Base-by-base conservation (phyloP, 208 protist species). In the Blastocrithidia nonstop region DNA sequence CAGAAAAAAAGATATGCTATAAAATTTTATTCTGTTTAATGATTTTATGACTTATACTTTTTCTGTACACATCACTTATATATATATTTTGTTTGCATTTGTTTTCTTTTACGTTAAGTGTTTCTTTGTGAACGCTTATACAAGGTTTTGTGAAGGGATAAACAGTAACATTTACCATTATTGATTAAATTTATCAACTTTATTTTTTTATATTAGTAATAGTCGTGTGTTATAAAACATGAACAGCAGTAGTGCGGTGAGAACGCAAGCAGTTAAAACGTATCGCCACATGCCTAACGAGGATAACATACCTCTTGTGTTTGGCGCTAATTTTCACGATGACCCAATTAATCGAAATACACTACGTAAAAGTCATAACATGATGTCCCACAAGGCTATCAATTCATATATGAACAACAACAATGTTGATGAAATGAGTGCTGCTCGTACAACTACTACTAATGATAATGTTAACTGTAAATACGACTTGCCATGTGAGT, bases 241-340 rank as follows among this genome's bases (percentile, higher is more conserved):
- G n/a, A n/a, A n/a, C n/a, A n/a, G n/a, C n/a, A n/a, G n/a, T n/a
- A n/a, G n/a, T n/a, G n/a, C n/a, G n/a, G n/a, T n/a, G n/a, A n/a
- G n/a, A n/a, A n/a, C n/a, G n/a, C n/a, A n/a, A n/a, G 57, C 65
- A 15, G 59, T 57, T 23, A 86, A 85, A 40, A 37, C 20, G 9
- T 88, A 73, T 43, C 50, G 56, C 8, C 67, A 85, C 48, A 54
- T 76, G 33, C 70, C 83, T 11, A 42, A 50, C 11, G 66, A 58
- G 36, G 71, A 88, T 24, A 87, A 85, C 54, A 45, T 86, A 17
- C 86, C 86, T 1, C 55, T 94, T 26, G 52, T 68, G 3, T 66
- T 90, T 19, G 86, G 86, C 3, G 71, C 66, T 1, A 83, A 91
- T 54, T 94, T 94, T 66, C 81, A 94, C 36, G 86, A 94, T 35